phyloP scores from a whole-genome alignment of 2,329 filamentous ascomycete species.

The Ambrosiella cleistominuta region DNA sequence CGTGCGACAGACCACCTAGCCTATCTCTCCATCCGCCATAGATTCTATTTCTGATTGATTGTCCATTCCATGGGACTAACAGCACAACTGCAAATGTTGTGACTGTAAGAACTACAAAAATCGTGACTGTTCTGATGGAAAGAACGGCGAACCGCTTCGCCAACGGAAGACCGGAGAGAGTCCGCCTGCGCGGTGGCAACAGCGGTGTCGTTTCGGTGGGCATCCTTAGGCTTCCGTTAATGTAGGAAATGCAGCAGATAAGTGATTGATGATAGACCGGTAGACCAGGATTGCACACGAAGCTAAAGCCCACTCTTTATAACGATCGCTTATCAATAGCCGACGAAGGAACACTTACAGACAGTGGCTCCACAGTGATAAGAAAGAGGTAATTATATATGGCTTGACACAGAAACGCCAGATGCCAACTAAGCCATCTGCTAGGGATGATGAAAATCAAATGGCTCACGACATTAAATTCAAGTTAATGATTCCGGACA shows the following conservation, averaged over 20 bases:
- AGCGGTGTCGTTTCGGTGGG: slow-evolving; percentile 2
- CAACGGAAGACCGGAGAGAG: not conserved
- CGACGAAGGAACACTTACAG: not conserved
- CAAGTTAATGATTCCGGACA: too few relatives aligned
- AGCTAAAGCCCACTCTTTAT: too few relatives aligned
- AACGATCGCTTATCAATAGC: not conserved
- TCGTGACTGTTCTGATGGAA: not conserved
- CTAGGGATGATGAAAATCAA: too few relatives aligned
- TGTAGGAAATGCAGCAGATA: not conserved
- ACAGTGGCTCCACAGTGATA: not conserved
- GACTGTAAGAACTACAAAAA: not conserved
- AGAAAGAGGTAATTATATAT: not conserved
- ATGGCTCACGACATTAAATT: too few relatives aligned
- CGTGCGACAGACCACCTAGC: slow-evolving; percentile 19
- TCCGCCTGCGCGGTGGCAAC: not conserved
- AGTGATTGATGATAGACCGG: not conserved
- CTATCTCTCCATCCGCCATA: not conserved
- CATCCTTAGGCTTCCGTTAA: not conserved
- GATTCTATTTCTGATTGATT: not conserved
- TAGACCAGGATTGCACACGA: not conserved
- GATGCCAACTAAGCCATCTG: too few relatives aligned
- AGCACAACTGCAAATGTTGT: not conserved
- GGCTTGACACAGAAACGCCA: too few relatives aligned
- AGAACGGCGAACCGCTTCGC: not conserved
- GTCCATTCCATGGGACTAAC: not conserved